Evolutionary conservation across 768 basidiomycete genomes (phyloP).

Genomic region (Rhizopogon rudus): DNA sequence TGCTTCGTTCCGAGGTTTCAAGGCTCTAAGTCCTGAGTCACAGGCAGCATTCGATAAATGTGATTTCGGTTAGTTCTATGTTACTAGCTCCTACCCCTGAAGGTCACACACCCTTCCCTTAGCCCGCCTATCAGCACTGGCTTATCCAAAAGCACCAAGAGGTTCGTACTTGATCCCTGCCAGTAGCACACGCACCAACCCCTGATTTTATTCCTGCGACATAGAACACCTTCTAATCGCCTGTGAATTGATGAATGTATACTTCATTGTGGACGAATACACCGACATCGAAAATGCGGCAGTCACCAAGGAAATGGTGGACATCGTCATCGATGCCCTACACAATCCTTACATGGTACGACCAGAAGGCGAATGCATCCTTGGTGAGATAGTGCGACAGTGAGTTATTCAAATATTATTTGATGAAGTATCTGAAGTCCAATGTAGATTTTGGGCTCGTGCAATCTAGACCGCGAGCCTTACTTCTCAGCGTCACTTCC

Average conservation of each 20-base stretch:
- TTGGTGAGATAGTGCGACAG: slow-evolving; percentile 8
- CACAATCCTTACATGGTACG: slow-evolving; percentile 1
- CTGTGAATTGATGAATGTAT: slow-evolving; percentile 28
- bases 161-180: not conserved
- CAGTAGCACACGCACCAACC: too few relatives aligned
- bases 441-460: slow-evolving; percentile 4
- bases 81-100: too few relatives aligned
- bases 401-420: not conserved
- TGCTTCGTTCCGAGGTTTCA: slow-evolving; percentile 33
- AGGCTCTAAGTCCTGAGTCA: slow-evolving; percentile 28
- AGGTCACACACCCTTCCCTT: not conserved
- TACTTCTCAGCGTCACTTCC: slow-evolving; percentile 3
- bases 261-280: slow-evolving; percentile 28
- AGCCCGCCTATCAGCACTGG: slow-evolving; percentile 3
- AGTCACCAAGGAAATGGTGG: not conserved
- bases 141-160: slow-evolving; percentile 2
- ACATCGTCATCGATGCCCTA: slow-evolving; percentile 7
- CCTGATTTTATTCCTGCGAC: not conserved
- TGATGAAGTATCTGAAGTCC: too few relatives aligned
- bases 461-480: not conserved
- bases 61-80: slow-evolving; percentile 30
- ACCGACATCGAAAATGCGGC: slow-evolving; percentile 16
- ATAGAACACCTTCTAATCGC: slow-evolving; percentile 17
- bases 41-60: slow-evolving; percentile 37
- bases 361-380: slow-evolving; percentile 4